phyloP scores from a whole-genome alignment of 2,329 filamentous ascomycete genomes.

The Massarina eburnea region DNA sequence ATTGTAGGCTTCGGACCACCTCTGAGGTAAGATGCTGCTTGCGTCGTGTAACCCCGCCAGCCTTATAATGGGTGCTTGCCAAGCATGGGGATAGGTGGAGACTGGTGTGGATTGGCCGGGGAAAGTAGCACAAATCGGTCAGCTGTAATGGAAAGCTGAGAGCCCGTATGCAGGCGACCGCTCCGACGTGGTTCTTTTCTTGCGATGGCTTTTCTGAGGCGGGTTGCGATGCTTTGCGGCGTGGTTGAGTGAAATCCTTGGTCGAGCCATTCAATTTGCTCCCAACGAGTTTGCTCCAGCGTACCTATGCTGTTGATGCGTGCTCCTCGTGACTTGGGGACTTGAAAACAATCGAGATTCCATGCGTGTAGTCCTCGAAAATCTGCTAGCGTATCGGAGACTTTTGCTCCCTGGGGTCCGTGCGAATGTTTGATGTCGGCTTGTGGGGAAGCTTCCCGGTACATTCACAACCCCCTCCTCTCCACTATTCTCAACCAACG shows the following conservation, averaged over 20 bases:
- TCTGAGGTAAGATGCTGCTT: slow-evolving; percentile 14
- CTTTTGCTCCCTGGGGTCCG: background rate
- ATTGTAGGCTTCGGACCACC: slow-evolving; percentile 1
- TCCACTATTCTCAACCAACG: background rate
- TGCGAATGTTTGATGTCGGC: background rate
- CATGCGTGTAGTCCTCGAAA: background rate
- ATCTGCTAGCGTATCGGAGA: background rate
- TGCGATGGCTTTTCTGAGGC: background rate
- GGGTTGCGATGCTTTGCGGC: background rate
- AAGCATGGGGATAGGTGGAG: slow-evolving; percentile 3
- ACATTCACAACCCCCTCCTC: background rate
- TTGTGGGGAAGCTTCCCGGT: background rate
- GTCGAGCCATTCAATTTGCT: background rate
- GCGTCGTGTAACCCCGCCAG: slow-evolving; percentile 9
- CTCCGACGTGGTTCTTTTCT: background rate
- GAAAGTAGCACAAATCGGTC: slow-evolving; percentile 4
- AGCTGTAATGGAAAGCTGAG: slow-evolving; percentile 1
- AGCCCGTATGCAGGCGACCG: background rate
- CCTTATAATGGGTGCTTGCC: slow-evolving; percentile 4
- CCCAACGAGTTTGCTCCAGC: too few species aligned
- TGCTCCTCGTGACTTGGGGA: background rate
- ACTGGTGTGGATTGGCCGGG: background rate
- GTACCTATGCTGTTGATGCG: background rate
- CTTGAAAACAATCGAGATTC: background rate
- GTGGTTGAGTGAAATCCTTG: background rate